A percentile compares a stretch with the other conserved stretches of the same genome.
These are phyloP conservation scores for Starmerella bombicola DNA, from an alignment of 805 yeast species.

Conservation along the genomic window DNA sequence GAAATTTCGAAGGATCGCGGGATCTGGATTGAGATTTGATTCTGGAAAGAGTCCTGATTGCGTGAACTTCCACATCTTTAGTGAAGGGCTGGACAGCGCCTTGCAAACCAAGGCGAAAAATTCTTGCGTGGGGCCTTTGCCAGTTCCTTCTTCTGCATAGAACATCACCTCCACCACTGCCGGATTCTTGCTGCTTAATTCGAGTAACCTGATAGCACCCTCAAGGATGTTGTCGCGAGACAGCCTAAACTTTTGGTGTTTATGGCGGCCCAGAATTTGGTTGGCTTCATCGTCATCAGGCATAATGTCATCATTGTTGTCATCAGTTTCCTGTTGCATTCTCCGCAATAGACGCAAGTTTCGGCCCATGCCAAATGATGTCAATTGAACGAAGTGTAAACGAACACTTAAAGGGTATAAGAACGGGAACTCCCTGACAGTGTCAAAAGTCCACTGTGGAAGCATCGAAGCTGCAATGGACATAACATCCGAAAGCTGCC, in stretches of 20 bases:
- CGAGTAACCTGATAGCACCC: slow-evolving; percentile 69
- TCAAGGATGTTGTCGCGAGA: slow-evolving; percentile 56
- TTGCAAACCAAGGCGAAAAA: slow-evolving; percentile 73
- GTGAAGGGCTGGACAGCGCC: slow-evolving; percentile 48
- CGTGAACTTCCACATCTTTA: slow-evolving; percentile 56
- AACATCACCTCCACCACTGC: slow-evolving; percentile 78
- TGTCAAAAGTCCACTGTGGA: slow-evolving; percentile 70
- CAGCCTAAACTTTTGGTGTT: slow-evolving; percentile 67
- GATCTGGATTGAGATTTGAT: slow-evolving; percentile 9
- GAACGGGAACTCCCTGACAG: slow-evolving; percentile 68
- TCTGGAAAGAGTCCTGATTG: slow-evolving; percentile 58
- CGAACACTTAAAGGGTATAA: slow-evolving; percentile 75
- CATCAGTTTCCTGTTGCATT: slow-evolving; percentile 43
- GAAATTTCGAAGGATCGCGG: slow-evolving; percentile 37
- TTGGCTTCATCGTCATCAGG: slow-evolving; percentile 13
- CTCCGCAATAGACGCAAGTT: slow-evolving; percentile 63
- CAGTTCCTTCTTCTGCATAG: slow-evolving; percentile 87
- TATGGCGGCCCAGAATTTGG: slow-evolving; percentile 50
- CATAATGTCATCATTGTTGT: slow-evolving; percentile 22
- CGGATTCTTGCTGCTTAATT: slow-evolving; percentile 64
- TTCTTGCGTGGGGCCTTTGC: slow-evolving; percentile 90
- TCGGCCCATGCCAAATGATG: slow-evolving; percentile 60
- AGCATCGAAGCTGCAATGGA: slow-evolving; percentile 75
- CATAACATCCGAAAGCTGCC: slow-evolving; percentile 82
- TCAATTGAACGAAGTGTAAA: slow-evolving; percentile 62